Evolutionary conservation across 1,139 yeast species (phyloP).

Genomic region (Kodamaea derodonti): DNA sequence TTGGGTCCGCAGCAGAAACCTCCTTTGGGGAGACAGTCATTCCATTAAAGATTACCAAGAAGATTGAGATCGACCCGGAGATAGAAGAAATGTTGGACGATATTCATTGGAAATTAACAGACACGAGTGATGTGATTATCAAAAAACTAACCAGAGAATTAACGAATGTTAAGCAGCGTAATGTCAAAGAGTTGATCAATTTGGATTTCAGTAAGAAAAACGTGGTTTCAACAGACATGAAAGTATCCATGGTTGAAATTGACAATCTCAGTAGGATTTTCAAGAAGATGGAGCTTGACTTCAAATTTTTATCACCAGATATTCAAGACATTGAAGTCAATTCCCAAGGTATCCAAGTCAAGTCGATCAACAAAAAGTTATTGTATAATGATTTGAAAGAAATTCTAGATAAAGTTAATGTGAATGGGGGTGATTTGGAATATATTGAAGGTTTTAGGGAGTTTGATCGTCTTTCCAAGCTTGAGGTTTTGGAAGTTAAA

Average conservation of each 20-base stretch:
- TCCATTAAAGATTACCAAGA: conserved; percentile 19
- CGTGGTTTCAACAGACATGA: conserved; percentile 32
- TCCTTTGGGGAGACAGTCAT: not conserved
- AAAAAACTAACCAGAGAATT: conserved; percentile 47
- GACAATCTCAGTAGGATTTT: conserved; percentile 54
- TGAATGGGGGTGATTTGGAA: conserved; percentile 54
- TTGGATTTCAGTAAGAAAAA: conserved; percentile 40
- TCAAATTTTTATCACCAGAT: conserved; percentile 53
- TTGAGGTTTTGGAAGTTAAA: conserved; percentile 52
- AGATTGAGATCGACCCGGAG: conserved; percentile 37
- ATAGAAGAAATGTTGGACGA: conserved; percentile 72
- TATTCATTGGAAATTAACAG: conserved; percentile 67
- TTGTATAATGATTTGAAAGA: conserved; percentile 66
- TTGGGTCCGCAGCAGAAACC: conserved; percentile 1
- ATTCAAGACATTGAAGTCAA: conserved; percentile 70
- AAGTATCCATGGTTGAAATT: conserved; percentile 56
- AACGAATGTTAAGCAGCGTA: conserved; percentile 33
- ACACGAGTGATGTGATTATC: conserved; percentile 56
- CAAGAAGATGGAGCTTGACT: conserved; percentile 41
- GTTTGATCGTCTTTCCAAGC: conserved; percentile 42
- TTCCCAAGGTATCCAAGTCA: conserved; percentile 80
- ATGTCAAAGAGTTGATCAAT: conserved; percentile 34
- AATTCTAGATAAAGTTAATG: conserved; percentile 65
- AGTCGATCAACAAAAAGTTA: conserved; percentile 73
- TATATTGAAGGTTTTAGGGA: conserved; percentile 47